Base-by-base conservation (phyloP, 495 filamentous ascomycete genomes). In the Xylaria cubensis region DNA sequence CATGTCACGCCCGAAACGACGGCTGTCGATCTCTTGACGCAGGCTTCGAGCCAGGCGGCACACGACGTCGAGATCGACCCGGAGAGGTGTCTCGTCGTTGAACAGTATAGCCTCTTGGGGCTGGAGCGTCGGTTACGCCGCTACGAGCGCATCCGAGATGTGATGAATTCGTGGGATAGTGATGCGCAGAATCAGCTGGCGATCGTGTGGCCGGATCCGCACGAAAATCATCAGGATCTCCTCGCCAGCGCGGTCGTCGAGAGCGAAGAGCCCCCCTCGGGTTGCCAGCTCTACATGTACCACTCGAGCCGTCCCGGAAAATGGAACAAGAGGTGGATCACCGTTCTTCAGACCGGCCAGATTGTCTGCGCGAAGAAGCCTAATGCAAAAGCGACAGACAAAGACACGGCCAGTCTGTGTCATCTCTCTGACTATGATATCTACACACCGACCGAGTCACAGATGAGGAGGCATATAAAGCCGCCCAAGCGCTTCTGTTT, bases 391-490 rank as follows among this genome's bases (percentile, higher is more conserved):
- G 71, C 80, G 10, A 77, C 81, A 10, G 87, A 90, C 51, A 91
- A 91, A 76, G 92, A 97, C 63, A 77, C 82, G 12, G 80, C 84
- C 0, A 92, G 88, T 72, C 84, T 96, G 41, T 98, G 97, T 77
- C 93, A 97, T 79, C 80, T 99, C 17, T 93, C 94, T 12, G 96
- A 98, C 79, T 99, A 95, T 75, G 96, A 99, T 74, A 92, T 97
- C 51, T 97, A 97, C 80, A 88, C 85, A 9, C 91, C 93, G 12
- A 91, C 88, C 4, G 85, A 89, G 50, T 86, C 88, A 17, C 88
- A 92, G 46, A 82, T 89, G 66, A 80, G 83, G 42, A 88, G 88
- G 50, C 87, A 90, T 69, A 82, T 95, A 69, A 92, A 88, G 73
- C 91, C 92, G 1, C 93, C 93, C 0, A 95, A 93, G 75, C 91